Evolutionary conservation across 345 rosid species (phyloP).

Genomic region (Raphanus sativus): DNA sequence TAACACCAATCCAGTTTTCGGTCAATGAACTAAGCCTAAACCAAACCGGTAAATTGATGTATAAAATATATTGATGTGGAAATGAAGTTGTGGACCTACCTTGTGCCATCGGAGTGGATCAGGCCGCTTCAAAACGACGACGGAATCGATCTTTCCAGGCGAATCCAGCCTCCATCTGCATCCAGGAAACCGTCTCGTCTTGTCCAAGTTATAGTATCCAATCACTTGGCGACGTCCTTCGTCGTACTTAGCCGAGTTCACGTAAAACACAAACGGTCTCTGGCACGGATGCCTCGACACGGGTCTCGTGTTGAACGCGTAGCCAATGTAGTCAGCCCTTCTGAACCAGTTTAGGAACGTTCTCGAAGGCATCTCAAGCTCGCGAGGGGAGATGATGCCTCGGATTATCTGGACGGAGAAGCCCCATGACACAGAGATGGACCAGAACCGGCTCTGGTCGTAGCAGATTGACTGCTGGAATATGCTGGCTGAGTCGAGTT

Average conservation of each 20-base stretch:
- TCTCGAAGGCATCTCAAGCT: conserved; percentile 85
- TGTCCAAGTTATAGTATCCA: conserved; percentile 50
- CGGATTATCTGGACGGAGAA: conserved; percentile 69
- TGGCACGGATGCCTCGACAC: conserved; percentile 72
- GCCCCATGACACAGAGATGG: conserved; percentile 85
- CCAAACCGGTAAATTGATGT: neutral
- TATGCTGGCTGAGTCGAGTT: conserved; percentile 67
- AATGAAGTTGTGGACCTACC: conserved; percentile 39
- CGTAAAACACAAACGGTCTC: conserved; percentile 67
- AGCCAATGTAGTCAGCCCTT: conserved; percentile 69
- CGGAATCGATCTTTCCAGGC: conserved; percentile 50
- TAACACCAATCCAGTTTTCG: neutral
- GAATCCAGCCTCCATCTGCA: conserved; percentile 78
- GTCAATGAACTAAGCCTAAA: neutral
- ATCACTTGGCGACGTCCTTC: conserved; percentile 52
- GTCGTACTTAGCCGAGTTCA: conserved; percentile 52
- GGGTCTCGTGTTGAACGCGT: conserved; percentile 85
- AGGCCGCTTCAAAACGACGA: conserved; percentile 64
- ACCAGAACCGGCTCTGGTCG: conserved; percentile 59
- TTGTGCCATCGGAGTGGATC: conserved; percentile 68
- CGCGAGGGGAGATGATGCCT: conserved; percentile 77
- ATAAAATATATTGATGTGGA: neutral
- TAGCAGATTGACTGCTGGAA: conserved; percentile 87
- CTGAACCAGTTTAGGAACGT: conserved; percentile 81
- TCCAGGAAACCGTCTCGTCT: conserved; percentile 38